Evolutionary conservation across 495 filamentous ascomycete species (phyloP).

Genomic region (Extremus antarcticus): DNA sequence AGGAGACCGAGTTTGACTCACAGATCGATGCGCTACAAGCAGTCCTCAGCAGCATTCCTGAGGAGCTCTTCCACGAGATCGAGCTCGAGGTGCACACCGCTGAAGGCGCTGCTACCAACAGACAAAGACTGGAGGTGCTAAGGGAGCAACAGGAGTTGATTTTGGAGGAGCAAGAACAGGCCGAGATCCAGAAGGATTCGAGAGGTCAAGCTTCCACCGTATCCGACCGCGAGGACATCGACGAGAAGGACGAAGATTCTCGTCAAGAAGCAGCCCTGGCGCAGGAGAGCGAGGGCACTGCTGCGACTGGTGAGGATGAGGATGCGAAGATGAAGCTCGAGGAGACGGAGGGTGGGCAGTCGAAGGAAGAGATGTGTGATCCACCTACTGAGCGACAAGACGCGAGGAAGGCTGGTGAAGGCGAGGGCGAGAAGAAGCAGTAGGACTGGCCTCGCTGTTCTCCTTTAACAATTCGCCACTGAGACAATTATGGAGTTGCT

Average conservation of each 20-base stretch:
- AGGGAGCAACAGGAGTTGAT: slow-evolving; percentile 99
- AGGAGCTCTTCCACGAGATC: slow-evolving; percentile 98
- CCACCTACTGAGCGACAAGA: background rate
- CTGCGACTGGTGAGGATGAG: slow-evolving; percentile 7
- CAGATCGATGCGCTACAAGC: slow-evolving; percentile 91
- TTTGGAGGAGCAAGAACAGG: slow-evolving; percentile 90
- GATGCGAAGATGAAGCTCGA: slow-evolving; percentile 6
- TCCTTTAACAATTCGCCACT: background rate
- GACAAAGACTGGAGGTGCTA: slow-evolving; percentile 96
- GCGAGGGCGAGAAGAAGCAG: background rate
- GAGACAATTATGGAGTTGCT: background rate
- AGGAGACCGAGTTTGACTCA: slow-evolving; percentile 72
- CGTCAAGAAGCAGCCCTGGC: slow-evolving; percentile 9
- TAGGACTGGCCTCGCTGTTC: background rate
- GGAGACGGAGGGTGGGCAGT: background rate
- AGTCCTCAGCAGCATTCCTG: slow-evolving; percentile 86
- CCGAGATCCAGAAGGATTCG: slow-evolving; percentile 54
- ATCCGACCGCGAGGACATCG: slow-evolving; percentile 71
- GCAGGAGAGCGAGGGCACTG: slow-evolving; percentile 1
- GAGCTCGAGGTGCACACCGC: slow-evolving; percentile 96
- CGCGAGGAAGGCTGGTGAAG: background rate
- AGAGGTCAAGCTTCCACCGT: slow-evolving; percentile 40
- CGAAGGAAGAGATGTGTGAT: background rate
- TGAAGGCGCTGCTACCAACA: slow-evolving; percentile 96
- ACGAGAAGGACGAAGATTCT: slow-evolving; percentile 57